Base-by-base conservation (phyloP, 176 grass and related monocot genomes). In the Musa beccarii region DNA sequence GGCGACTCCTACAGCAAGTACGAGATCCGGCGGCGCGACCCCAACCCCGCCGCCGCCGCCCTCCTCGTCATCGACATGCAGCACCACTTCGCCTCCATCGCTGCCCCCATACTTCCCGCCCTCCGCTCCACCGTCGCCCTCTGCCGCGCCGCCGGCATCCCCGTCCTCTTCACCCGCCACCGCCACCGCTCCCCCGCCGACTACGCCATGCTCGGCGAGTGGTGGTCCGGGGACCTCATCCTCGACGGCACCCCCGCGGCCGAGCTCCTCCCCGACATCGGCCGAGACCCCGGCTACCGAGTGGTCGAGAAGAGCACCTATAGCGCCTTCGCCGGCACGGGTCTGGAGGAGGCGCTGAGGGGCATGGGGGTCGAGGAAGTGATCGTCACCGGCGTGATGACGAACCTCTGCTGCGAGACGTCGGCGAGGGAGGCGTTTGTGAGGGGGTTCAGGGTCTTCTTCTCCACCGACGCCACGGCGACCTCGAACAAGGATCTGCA, bases 391-490 rank as follows among this genome's bases (percentile, higher is more conserved):
- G 90, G 90, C 49, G 84, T 93, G 49, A 90, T 93, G 90, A 90
- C 85, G 53, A 87, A 89, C 85, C 90, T 93, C 17, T 93, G 90
- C 83, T 93, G 90, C 85, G 87, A 89, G 82, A 90, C 87, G 68
- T 87, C 90, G 78, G 81, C 84, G 52, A 80, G 82, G 82, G 90
- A 92, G 66, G 87, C 90, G 2, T 92, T 92, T 77, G 81, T 87
- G 11, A 82, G 84, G 74, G 90, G 86, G 15, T 92, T 92, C 70
- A 55, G 90, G 63, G 90, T 92, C 12, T 92, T 92, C 87, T 92
- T 92, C 86, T 92, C 90, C 19, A 80, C 79, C 64, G 90, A 92
- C 72, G 90, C 87, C 55, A 92, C 87, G 1, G 82, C 81, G 52
- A 90, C 85, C 51, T 69, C 74, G 9, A 89, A 52, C 76, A 54